A percentile compares a stretch with the other conserved stretches of the same genome.
Evolutionary conservation across 2,329 filamentous ascomycete species (phyloP).

Genomic region (Penicillium sp.): DNA sequence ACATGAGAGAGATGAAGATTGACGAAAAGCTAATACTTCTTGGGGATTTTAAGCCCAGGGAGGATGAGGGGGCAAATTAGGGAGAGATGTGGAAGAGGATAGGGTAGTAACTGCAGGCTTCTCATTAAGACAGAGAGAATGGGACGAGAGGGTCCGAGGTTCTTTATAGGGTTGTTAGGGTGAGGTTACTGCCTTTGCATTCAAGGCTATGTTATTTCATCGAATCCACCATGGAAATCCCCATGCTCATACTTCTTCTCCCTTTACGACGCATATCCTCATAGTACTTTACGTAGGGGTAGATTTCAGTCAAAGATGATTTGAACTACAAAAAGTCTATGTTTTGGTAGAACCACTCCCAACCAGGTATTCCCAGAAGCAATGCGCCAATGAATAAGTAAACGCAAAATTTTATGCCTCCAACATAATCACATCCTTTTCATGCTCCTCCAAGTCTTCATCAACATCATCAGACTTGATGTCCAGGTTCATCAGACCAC

Average conservation of each 20-base stretch:
- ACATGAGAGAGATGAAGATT: not conserved
- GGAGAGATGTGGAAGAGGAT: not conserved
- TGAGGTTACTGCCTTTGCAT: not conserved
- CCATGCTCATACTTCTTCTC: no score
- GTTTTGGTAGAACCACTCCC: conserved; percentile 27
- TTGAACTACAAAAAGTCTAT: conserved; percentile 15
- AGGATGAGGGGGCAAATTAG: not conserved
- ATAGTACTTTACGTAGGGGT: no score
- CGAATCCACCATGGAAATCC: no score
- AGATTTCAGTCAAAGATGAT: not conserved
- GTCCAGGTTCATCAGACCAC: conserved; percentile 34
- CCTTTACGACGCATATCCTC: no score
- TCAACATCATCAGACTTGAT: conserved; percentile 20
- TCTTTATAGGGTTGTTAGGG: not conserved
- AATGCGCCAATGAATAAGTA: conserved; percentile 30
- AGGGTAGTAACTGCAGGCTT: not conserved
- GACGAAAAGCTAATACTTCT: not conserved
- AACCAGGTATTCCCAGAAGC: conserved; percentile 28
- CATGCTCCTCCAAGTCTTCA: conserved; percentile 33
- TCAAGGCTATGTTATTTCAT: no score
- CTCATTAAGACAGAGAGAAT: not conserved
- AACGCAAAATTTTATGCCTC: conserved; percentile 36
- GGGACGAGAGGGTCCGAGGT: not conserved
- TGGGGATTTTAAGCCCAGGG: not conserved
- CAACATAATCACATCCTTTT: conserved; percentile 48